Conservation (phyloP, 108 stramenopile genomes). For the Fragilariopsis cylindrus region DNA sequence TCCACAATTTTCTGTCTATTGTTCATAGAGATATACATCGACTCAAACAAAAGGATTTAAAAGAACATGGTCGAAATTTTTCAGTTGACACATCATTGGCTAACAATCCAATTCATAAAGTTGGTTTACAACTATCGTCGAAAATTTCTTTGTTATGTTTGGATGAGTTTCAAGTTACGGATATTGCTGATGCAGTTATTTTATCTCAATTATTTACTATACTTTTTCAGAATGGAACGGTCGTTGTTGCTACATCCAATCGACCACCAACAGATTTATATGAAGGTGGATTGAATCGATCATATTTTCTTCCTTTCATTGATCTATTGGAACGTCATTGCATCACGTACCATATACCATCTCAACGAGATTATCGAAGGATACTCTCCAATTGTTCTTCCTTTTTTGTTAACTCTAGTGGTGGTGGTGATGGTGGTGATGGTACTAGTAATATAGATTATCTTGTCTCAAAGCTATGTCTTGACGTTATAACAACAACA, state of each 20-base stretch:
- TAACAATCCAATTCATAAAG: constrained; percentile 69
- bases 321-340: constrained; percentile 77
- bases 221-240: constrained; percentile 68
- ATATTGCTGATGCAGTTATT: constrained; percentile 95
- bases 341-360: constrained; percentile 71
- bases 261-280: constrained; percentile 91
- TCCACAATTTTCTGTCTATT: constrained; percentile 93
- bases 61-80: constrained; percentile 59
- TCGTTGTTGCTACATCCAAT: constrained; percentile 96
- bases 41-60: constrained; percentile 68
- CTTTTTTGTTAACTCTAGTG: constrained; percentile 20
- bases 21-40: constrained; percentile 84
- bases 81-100: constrained; percentile 52
- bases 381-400: constrained; percentile 18
- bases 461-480: constrained; percentile 5
- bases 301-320: constrained; percentile 95
- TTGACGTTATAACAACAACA: not conserved
- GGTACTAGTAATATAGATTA: not conserved
- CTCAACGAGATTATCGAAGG: constrained; percentile 57
- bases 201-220: constrained; percentile 74
- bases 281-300: constrained; percentile 92
- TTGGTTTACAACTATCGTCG: constrained; percentile 56
- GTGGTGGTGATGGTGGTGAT: not conserved
- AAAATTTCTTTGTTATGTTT: constrained; percentile 90
- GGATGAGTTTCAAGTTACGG: constrained; percentile 99